Percentiles rank a stretch among this genome's conserved stretches.
Conservation (phyloP, 768 basidiomycete genomes). For the Phlegmacium glaucopus region DNA sequence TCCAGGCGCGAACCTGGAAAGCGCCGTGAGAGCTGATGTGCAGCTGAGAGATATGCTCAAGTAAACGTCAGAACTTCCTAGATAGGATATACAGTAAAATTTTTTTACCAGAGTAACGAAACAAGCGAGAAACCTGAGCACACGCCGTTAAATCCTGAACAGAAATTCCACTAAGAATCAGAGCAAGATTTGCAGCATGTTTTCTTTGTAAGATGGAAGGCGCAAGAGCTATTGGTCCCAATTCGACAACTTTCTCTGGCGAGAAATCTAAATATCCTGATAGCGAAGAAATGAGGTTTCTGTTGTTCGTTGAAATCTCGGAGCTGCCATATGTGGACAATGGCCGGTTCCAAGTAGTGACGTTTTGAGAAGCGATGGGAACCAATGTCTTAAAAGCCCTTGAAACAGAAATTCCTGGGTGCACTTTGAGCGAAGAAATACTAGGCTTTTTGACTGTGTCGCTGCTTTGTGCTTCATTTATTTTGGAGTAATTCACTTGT, state of each 20-base stretch:
- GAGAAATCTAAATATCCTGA: slow-evolving; percentile 17
- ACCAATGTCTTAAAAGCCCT: no score
- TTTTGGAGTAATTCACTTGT: no score
- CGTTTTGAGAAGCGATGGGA: no score
- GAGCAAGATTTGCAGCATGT: slow-evolving; percentile 46
- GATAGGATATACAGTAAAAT: slow-evolving; percentile 2
- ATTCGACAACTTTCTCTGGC: slow-evolving; percentile 34
- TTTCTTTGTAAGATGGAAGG: slow-evolving; percentile 59
- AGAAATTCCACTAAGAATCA: slow-evolving; percentile 50
- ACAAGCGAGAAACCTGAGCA: slow-evolving; percentile 43
- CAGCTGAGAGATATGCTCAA: slow-evolving; percentile 63
- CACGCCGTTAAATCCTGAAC: slow-evolving; percentile 42
- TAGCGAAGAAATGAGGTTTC: background rate
- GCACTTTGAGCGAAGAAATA: no score
- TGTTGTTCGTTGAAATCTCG: no score
- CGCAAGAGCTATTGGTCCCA: slow-evolving; percentile 49
- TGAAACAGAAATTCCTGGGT: no score
- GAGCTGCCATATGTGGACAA: no score
- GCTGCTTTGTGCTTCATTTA: no score
- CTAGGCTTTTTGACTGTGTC: no score
- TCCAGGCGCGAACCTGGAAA: slow-evolving; percentile 52
- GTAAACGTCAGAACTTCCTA: background rate
- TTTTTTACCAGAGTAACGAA: slow-evolving; percentile 11
- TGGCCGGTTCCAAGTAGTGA: no score
- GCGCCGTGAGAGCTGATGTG: slow-evolving; percentile 38